Conservation (phyloP, 202 grass and related monocot genomes). For the Panicum virgatum region DNA sequence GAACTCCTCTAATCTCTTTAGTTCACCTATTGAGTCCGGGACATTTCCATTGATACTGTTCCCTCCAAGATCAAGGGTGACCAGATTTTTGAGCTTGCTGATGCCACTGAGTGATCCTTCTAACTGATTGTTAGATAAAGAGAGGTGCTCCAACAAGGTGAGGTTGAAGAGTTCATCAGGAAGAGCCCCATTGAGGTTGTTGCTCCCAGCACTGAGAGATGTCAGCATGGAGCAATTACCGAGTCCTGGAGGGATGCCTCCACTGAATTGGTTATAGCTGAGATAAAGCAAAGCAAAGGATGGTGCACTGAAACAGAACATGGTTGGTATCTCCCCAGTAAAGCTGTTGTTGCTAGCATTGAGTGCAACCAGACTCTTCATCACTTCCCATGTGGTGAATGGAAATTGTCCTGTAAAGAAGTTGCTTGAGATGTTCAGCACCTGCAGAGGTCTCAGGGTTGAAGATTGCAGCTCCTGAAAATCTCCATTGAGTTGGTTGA, state of each 20-base stretch:
- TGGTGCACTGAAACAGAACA: slow-evolving; percentile 21
- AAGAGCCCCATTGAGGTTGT: slow-evolving; percentile 41
- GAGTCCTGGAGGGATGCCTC: slow-evolving; percentile 29
- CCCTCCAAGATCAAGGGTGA: slow-evolving; percentile 22
- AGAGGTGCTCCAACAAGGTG: slow-evolving; percentile 11
- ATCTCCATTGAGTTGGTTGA: slow-evolving; percentile 31
- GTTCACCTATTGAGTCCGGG: slow-evolving; percentile 6
- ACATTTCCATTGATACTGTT: slow-evolving; percentile 40
- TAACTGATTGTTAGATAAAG: slow-evolving; percentile 12
- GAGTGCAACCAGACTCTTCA: slow-evolving; percentile 25
- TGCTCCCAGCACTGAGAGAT: slow-evolving; percentile 35
- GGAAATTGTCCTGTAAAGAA: slow-evolving; percentile 51
- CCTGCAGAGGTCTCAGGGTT: slow-evolving; percentile 24
- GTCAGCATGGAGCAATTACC: slow-evolving; percentile 44
- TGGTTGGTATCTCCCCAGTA: slow-evolving; percentile 27
- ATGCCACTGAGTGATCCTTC: not conserved
- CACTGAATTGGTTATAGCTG: slow-evolving; percentile 50
- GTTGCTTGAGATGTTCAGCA: slow-evolving; percentile 58
- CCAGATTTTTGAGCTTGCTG: slow-evolving; percentile 15
- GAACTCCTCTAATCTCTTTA: slow-evolving; percentile 25
- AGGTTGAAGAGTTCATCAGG: slow-evolving; percentile 48
- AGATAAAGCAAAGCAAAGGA: slow-evolving; percentile 34
- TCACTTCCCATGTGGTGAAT: slow-evolving; percentile 15
- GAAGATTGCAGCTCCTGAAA: slow-evolving; percentile 29
- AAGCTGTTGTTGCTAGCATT: slow-evolving; percentile 63